Evolutionary conservation across 2,329 filamentous ascomycete genomes (phyloP).

Genomic region (Ophiostoma pallidulum): DNA sequence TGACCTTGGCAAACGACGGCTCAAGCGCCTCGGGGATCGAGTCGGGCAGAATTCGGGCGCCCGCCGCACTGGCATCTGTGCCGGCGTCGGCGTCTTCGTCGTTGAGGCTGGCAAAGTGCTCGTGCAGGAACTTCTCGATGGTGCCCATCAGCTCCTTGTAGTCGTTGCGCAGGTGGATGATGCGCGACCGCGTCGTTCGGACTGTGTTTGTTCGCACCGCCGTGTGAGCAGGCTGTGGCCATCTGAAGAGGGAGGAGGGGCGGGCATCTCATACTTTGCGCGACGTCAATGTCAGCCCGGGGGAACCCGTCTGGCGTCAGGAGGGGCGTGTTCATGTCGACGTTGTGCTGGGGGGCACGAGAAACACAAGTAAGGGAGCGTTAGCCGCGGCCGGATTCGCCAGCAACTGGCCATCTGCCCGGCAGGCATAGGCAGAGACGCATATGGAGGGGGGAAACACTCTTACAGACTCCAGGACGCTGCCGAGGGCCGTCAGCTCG

Average conservation of each 20-base stretch:
- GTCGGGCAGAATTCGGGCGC: conserved; percentile 23
- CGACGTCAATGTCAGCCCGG: conserved; percentile 85
- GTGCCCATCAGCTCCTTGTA: conserved; percentile 79
- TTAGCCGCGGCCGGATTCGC: no score
- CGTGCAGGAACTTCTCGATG: conserved; percentile 80
- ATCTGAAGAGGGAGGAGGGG: background rate
- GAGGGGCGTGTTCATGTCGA: conserved; percentile 83
- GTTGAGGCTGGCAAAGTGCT: conserved; percentile 69
- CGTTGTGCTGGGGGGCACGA: conserved; percentile 84
- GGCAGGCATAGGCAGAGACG: no score
- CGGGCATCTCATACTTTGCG: conserved; percentile 59
- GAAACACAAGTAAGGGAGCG: no score
- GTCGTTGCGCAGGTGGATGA: conserved; percentile 85
- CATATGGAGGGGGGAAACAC: conserved; percentile 22
- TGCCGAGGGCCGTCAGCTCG: conserved; percentile 74
- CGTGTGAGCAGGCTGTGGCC: conserved; percentile 11
- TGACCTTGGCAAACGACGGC: conserved; percentile 76
- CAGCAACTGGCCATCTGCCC: no score
- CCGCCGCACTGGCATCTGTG: conserved; percentile 10
- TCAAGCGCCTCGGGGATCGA: conserved; percentile 27
- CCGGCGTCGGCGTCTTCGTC: conserved; percentile 32
- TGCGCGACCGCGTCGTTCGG: conserved; percentile 82
- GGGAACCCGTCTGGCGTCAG: conserved; percentile 88
- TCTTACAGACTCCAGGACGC: conserved; percentile 88
- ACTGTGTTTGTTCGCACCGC: conserved; percentile 50